Evolutionary conservation across 2,329 filamentous ascomycete species (phyloP), one percentile per base, ranked within the genome.

Genomic region (Endoconidiophora polonica): DNA sequence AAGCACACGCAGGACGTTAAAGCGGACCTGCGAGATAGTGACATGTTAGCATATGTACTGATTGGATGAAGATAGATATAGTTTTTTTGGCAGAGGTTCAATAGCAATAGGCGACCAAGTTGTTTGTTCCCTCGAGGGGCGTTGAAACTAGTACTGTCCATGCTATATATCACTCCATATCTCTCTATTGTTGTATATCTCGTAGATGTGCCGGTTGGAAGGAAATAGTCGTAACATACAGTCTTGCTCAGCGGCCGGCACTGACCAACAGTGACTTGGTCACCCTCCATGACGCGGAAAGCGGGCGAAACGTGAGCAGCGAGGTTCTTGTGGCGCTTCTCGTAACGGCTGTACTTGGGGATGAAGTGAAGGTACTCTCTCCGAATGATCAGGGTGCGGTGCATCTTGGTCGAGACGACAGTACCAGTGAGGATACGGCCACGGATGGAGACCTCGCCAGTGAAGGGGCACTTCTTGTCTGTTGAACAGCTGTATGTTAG

Each of bases 381-480:
- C 71, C 91, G 91, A 79, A 98, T 93, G 75, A 98, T 83, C 69
- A 96, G 76, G 65, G 91, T 98, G 74, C 91, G 86, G 85, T 98
- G 91, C 91, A 98, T 98, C 86, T 98, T 98, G 74, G 91, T 98
- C 65, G 90, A 96, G 67, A 96, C 84, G 67, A 98, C 91, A 68
- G 87, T 95, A 67, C 91, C 91, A 69, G 90, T 96, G 61, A 98
- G 79, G 80, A 98, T 98, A 90, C 91, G 90, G 72, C 91, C 91
- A 77, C 91, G 91, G 78, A 98, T 98, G 60, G 91, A 96, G 70
- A 98, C 88, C 70, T 90, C 78, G 70, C 93, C 93, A 63, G 87
- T 94, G 83, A 98, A 98, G 62, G 91, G 91, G 84, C 91, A 98
- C 81, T 98, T 98, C 86, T 98, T 98, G 83, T 98, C 91, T 94